A percentile compares a stretch with the other conserved stretches of the same genome.
Evolutionary conservation across 768 basidiomycete species (phyloP).

Genomic region (Mycena albidolilacea): DNA sequence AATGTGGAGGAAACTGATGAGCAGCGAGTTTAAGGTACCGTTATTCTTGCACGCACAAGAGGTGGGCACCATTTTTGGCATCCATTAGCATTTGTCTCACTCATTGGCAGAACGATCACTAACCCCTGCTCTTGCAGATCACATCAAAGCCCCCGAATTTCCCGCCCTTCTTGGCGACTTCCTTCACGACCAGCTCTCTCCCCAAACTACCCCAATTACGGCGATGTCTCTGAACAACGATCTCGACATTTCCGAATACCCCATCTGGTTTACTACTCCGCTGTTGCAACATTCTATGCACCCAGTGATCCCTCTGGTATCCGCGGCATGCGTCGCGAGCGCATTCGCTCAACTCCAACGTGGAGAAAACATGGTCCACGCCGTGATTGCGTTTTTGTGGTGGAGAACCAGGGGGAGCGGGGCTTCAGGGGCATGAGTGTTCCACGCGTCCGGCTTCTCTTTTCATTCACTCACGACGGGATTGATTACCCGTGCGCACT

Average conservation of each 20-base stretch:
- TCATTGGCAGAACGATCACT: not conserved
- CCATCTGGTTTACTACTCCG: not conserved
- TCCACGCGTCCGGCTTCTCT: not conserved
- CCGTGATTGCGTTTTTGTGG: not conserved
- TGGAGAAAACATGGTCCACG: not conserved
- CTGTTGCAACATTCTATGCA: not conserved
- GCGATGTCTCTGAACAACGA: too few species aligned
- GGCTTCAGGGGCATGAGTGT: constrained; percentile 5
- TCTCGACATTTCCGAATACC: not conserved
- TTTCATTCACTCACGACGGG: not conserved
- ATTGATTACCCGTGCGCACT: not conserved
- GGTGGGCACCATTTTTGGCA: too few species aligned
- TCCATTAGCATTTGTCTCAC: not conserved
- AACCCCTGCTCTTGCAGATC: constrained; percentile 22
- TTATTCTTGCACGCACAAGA: constrained; percentile 29
- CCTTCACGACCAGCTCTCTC: constrained; percentile 44
- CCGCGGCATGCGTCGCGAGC: too few species aligned
- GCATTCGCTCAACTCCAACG: not conserved
- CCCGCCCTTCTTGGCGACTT: constrained; percentile 40
- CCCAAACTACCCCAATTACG: too few species aligned
- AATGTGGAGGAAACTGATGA: constrained; percentile 17
- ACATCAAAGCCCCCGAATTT: constrained; percentile 38
- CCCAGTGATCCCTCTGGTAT: constrained; percentile 6
- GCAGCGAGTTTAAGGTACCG: constrained; percentile 27
- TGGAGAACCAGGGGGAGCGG: not conserved